phyloP scores from a whole-genome alignment of 2,329 filamentous ascomycete genomes.

The Aspergillus tanneri region DNA sequence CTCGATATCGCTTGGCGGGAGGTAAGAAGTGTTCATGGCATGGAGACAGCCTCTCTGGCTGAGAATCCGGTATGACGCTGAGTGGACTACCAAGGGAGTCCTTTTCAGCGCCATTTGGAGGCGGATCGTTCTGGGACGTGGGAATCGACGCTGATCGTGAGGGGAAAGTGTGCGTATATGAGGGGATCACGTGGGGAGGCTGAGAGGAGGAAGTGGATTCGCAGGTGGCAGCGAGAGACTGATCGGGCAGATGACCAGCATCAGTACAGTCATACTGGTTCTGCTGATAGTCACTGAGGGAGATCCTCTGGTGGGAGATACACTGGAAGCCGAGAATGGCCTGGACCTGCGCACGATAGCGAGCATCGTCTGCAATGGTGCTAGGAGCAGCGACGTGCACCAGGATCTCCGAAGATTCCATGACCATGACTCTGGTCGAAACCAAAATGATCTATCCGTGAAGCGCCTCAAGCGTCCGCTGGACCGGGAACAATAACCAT shows the following conservation, averaged over 20 bases:
- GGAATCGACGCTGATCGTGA: not conserved
- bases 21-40: not conserved
- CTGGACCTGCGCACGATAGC: slow-evolving; percentile 40
- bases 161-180: not conserved
- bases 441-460: too few species aligned
- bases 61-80: slow-evolving; percentile 44
- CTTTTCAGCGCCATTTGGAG: slow-evolving; percentile 2
- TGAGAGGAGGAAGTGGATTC: not conserved
- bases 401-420: slow-evolving; percentile 38
- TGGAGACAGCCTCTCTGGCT: slow-evolving; percentile 24
- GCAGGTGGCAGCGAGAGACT: not conserved
- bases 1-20: slow-evolving; percentile 16
- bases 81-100: slow-evolving; percentile 36
- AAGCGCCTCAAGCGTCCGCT: too few species aligned
- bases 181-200: not conserved
- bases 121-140: not conserved
- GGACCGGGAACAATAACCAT: not conserved
- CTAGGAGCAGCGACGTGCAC: slow-evolving; percentile 44
- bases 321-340: slow-evolving; percentile 38
- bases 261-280: not conserved
- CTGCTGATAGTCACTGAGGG: slow-evolving; percentile 6
- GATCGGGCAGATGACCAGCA: not conserved
- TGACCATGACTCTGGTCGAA: slow-evolving; percentile 15
- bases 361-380: slow-evolving; percentile 37
- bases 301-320: slow-evolving; percentile 26